Percentiles rank a stretch among this genome's conserved stretches.
These are phyloP conservation scores for Lactarius pseudohatsudake DNA, from an alignment of 768 basidiomycete species.

Conservation along the genomic window DNA sequence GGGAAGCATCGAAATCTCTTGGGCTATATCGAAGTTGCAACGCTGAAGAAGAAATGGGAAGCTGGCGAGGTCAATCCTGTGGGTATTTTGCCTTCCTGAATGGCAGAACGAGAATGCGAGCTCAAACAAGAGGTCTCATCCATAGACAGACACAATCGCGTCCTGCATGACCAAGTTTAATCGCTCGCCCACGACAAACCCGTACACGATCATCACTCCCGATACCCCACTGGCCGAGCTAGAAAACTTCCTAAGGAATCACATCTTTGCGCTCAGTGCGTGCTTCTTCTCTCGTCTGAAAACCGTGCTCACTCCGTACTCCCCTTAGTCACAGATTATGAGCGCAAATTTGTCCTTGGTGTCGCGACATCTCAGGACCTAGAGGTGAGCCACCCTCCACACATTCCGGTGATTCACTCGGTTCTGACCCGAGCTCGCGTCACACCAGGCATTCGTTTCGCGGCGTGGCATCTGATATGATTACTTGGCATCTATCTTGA, in stretches of 20 bases:
- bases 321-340: slow-evolving; percentile 71
- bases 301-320: slow-evolving; percentile 2
- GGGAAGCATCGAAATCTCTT: slow-evolving; percentile 69
- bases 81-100: slow-evolving; percentile 33
- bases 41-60: slow-evolving; percentile 77
- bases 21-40: slow-evolving; percentile 80
- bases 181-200: slow-evolving; percentile 53
- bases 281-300: slow-evolving; percentile 9
- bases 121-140: slow-evolving; percentile 3
- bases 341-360: slow-evolving; percentile 79
- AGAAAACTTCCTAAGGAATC: slow-evolving; percentile 71
- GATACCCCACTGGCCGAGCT: slow-evolving; percentile 74
- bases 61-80: slow-evolving; percentile 70
- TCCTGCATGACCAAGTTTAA: slow-evolving; percentile 74
- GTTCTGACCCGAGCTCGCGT: slow-evolving; percentile 28
- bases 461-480: slow-evolving; percentile 33
- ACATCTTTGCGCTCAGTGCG: slow-evolving; percentile 76
- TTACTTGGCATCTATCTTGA: background rate
- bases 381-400: slow-evolving; percentile 38
- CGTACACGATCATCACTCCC: slow-evolving; percentile 81
- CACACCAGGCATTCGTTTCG: slow-evolving; percentile 38
- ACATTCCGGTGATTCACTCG: background rate
- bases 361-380: slow-evolving; percentile 79
- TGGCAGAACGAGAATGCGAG: background rate
- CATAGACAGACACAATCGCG: slow-evolving; percentile 67